A percentile compares a stretch with the other conserved stretches of the same genome.
phyloP scores from a whole-genome alignment of 345 rosid species.

The Eucalyptus paniculata region DNA sequence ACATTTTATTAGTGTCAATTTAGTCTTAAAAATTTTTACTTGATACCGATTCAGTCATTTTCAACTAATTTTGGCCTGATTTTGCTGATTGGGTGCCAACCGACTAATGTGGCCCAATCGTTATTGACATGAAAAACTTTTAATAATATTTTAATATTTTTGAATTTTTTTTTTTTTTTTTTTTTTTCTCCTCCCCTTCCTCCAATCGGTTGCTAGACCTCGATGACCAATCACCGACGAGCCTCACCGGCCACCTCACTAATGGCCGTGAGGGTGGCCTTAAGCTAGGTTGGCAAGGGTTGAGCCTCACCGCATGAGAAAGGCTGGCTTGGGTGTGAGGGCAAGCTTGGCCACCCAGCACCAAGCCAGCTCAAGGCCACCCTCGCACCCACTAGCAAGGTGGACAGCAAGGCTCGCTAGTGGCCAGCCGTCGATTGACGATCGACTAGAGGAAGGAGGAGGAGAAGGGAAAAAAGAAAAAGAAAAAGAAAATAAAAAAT shows the following conservation, averaged over 20 bases:
- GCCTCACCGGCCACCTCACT: rapidly evolving
- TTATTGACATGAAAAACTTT: rapidly evolving
- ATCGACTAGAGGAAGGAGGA: rapidly evolving
- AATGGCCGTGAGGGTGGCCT: rapidly evolving
- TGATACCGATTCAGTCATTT: rapidly evolving
- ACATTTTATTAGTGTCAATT: too few species aligned
- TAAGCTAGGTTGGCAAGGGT: rapidly evolving
- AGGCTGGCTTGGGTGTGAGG: rapidly evolving
- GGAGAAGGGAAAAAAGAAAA: too few species aligned
- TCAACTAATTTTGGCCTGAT: rapidly evolving
- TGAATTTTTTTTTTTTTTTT: too few species aligned
- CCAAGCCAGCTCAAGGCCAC: rapidly evolving
- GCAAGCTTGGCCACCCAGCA: rapidly evolving
- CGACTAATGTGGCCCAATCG: rapidly evolving
- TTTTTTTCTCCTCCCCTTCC: too few species aligned
- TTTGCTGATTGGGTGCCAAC: rapidly evolving
- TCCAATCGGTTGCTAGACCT: rapidly evolving
- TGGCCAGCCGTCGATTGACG: rapidly evolving
- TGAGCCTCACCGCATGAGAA: rapidly evolving
- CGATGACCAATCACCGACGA: rapidly evolving
- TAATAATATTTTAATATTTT: too few species aligned
- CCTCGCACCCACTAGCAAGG: rapidly evolving
- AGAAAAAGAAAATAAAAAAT: rapidly evolving
- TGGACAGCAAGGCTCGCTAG: rapidly evolving
- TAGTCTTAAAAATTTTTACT: too few species aligned